phyloP scores from a whole-genome alignment of 257 asterid genomes.

The Cinchona pubescens region DNA sequence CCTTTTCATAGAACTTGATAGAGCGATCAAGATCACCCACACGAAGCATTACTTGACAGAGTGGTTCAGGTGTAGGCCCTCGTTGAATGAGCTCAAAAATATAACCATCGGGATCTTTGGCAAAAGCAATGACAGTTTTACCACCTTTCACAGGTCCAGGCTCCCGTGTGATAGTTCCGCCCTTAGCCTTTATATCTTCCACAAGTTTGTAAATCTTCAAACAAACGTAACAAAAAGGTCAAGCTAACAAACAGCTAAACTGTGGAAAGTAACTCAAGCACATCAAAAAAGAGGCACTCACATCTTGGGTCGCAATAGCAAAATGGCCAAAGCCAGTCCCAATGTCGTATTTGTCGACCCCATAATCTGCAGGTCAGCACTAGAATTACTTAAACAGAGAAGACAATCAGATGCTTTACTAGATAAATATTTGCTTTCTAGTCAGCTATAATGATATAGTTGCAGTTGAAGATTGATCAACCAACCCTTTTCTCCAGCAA shows the following conservation, averaged over 20 bases:
- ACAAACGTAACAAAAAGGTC: neutral
- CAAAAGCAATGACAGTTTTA: constrained; percentile 81
- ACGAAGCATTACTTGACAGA: constrained; percentile 99
- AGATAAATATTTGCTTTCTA: neutral
- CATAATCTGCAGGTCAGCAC: constrained; percentile 59
- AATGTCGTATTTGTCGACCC: constrained; percentile 84
- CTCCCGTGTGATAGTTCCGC: constrained; percentile 92
- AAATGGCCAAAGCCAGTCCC: constrained; percentile 97
- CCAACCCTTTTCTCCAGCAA: neutral
- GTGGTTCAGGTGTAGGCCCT: constrained; percentile 92
- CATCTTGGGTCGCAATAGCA: constrained; percentile 91
- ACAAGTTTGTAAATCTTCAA: constrained; percentile 82
- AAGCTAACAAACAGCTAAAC: neutral
- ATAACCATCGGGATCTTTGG: constrained; percentile 97
- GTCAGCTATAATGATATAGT: neutral
- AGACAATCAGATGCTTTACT: neutral
- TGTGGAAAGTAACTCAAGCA: neutral
- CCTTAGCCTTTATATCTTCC: constrained; percentile 78
- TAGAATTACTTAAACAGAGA: neutral
- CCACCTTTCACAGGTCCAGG: constrained; percentile 99
- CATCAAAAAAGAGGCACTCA: constrained; percentile 33
- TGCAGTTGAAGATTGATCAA: neutral
- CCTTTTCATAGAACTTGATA: constrained; percentile 96
- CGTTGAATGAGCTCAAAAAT: constrained; percentile 84
- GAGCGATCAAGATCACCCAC: constrained; percentile 98